Evolutionary conservation across 2,329 filamentous ascomycete species (phyloP).

Genomic region (Aureobasidium sp.): DNA sequence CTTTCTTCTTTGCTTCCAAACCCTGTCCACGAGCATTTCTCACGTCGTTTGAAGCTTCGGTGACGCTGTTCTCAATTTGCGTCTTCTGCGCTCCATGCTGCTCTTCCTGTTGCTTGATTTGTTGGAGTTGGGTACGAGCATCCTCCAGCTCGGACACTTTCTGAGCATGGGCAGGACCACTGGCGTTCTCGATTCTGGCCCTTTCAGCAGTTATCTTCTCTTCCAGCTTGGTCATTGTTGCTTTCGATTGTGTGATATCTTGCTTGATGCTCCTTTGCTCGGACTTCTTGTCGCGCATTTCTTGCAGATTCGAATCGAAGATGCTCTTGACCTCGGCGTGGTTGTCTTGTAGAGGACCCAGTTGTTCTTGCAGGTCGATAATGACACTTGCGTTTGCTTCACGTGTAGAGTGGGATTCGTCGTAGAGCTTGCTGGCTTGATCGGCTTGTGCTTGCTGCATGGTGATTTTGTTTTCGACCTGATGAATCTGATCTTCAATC

Average conservation of each 20-base stretch:
- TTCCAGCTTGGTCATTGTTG: slow-evolving; percentile 33
- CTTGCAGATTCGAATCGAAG: slow-evolving; percentile 33
- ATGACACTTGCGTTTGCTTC: slow-evolving; percentile 29
- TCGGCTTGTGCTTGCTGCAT: slow-evolving; percentile 38
- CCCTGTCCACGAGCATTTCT: slow-evolving; percentile 21
- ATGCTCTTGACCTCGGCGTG: slow-evolving; percentile 42
- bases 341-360: slow-evolving; percentile 39
- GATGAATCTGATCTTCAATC: slow-evolving; percentile 22
- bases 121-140: slow-evolving; percentile 28
- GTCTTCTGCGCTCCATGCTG: slow-evolving; percentile 35
- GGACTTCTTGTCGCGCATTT: slow-evolving; percentile 23
- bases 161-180: slow-evolving; percentile 59
- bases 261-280: slow-evolving; percentile 59
- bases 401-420: slow-evolving; percentile 33
- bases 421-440: slow-evolving; percentile 33
- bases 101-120: slow-evolving; percentile 37
- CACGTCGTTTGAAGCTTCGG: slow-evolving; percentile 29
- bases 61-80: slow-evolving; percentile 29
- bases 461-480: slow-evolving; percentile 40
- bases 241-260: slow-evolving; percentile 46
- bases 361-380: slow-evolving; percentile 25
- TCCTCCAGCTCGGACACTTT: slow-evolving; percentile 53
- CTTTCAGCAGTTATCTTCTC: slow-evolving; percentile 47
- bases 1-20: slow-evolving; percentile 20
- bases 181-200: slow-evolving; percentile 49